These are phyloP conservation scores for Arthrinium phaeospermum DNA, from an alignment of 2,329 filamentous ascomycete species.

Conservation along the genomic window DNA sequence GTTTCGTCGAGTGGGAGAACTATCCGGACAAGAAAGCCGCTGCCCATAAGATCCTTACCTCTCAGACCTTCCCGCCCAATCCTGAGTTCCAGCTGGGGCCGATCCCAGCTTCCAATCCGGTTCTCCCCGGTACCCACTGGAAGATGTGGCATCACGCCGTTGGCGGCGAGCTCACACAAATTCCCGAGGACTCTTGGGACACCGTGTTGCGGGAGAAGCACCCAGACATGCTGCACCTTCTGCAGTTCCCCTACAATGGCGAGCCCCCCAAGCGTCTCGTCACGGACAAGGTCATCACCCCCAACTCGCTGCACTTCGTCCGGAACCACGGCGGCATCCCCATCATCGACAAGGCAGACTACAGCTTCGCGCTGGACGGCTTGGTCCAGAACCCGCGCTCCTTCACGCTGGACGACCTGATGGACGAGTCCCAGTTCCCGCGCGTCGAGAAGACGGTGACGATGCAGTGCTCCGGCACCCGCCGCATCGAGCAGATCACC, in stretches of 20 bases:
- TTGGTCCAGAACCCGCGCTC: slow-evolving; percentile 63
- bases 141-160: slow-evolving; percentile 64
- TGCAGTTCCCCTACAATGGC: slow-evolving; percentile 69
- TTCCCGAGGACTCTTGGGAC: slow-evolving; percentile 65
- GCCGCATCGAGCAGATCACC: slow-evolving; percentile 71
- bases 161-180: slow-evolving; percentile 47
- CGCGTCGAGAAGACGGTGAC: slow-evolving; percentile 63
- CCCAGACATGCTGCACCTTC: slow-evolving; percentile 64
- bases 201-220: slow-evolving; percentile 63
- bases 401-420: slow-evolving; percentile 64
- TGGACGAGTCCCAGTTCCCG: slow-evolving; percentile 65
- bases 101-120: slow-evolving; percentile 62
- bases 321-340: slow-evolving; percentile 77
- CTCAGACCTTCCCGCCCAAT: slow-evolving; percentile 53
- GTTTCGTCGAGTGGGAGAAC: slow-evolving; percentile 73
- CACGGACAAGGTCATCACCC: slow-evolving; percentile 61
- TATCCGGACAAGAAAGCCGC: slow-evolving; percentile 70
- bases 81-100: slow-evolving; percentile 63
- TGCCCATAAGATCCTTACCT: slow-evolving; percentile 59
- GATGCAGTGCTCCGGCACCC: slow-evolving; percentile 72
- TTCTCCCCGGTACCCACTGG: slow-evolving; percentile 61
- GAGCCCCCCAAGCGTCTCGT: slow-evolving; percentile 63
- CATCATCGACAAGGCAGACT: slow-evolving; percentile 62
- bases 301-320: slow-evolving; percentile 66
- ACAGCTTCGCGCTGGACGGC: slow-evolving; percentile 61